phyloP scores from a whole-genome alignment of 2,329 filamentous ascomycete species.

The Colletotrichum truncatum region DNA sequence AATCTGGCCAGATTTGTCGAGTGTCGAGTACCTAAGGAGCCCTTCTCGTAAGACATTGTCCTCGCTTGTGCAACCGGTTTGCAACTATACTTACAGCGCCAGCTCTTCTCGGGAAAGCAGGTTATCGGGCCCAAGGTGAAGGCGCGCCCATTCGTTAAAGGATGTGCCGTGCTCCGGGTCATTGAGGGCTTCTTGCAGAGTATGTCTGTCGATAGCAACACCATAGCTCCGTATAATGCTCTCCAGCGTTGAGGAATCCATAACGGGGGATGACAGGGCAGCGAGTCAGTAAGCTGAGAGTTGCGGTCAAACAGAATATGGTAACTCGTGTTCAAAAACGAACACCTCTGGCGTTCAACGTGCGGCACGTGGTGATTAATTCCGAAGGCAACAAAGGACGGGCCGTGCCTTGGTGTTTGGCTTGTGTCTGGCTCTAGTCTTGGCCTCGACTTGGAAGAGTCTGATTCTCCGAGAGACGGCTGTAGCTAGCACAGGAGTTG shows the following conservation, averaged over 20 bases:
- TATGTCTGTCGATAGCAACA: conserved; percentile 43
- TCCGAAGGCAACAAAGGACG: conserved; percentile 17
- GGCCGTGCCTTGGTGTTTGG: conserved; percentile 16
- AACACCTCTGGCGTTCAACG: not conserved
- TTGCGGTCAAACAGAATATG: not conserved
- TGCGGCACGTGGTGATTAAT: conserved; percentile 14
- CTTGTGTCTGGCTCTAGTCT: not conserved
- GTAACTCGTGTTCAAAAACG: not conserved
- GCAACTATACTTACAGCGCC: conserved; percentile 51
- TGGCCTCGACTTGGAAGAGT: not conserved
- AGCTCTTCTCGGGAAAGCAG: conserved; percentile 64
- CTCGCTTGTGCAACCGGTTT: not conserved
- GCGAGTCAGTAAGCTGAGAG: not conserved
- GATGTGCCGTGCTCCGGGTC: conserved; percentile 44
- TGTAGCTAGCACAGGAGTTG: conserved; percentile 21
- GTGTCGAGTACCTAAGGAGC: conserved; percentile 54
- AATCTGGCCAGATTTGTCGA: conserved; percentile 58
- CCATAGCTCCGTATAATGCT: conserved; percentile 42
- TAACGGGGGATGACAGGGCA: no score
- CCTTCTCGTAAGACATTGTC: conserved; percentile 27
- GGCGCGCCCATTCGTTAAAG: conserved; percentile 57
- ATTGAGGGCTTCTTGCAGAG: conserved; percentile 45
- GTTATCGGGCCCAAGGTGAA: conserved; percentile 59
- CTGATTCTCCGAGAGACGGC: conserved; percentile 3
- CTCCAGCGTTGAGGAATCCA: conserved; percentile 25